Conservation (phyloP, 345 rosid species). For the Sapria himalayana region DNA sequence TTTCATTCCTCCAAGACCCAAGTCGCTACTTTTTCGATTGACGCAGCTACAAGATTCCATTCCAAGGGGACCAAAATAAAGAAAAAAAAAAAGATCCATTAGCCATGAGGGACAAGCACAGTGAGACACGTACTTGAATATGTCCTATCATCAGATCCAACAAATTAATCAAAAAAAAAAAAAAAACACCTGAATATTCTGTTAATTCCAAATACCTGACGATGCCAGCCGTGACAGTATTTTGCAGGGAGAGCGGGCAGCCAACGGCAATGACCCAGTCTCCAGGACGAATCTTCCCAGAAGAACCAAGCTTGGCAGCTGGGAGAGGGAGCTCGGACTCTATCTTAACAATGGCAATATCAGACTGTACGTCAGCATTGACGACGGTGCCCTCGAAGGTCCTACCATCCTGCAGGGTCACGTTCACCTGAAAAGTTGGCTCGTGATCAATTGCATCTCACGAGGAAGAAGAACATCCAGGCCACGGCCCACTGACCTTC, state of each 20-base stretch:
- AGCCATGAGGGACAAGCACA: background rate
- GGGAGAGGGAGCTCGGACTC: constrained; percentile 63
- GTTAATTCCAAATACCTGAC: constrained; percentile 30
- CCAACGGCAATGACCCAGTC: constrained; percentile 91
- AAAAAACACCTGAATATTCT: background rate
- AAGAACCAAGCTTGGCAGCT: constrained; percentile 62
- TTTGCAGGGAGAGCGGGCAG: constrained; percentile 90
- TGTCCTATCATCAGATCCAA: too few relatives aligned
- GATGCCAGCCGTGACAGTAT: constrained; percentile 83
- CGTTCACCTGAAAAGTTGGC: constrained; percentile 38
- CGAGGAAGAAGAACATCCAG: background rate
- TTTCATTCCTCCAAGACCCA: constrained; percentile 67
- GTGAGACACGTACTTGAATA: too few relatives aligned
- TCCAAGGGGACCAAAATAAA: constrained; percentile 6
- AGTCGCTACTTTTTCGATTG: constrained; percentile 91
- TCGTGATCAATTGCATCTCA: background rate
- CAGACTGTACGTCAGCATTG: constrained; percentile 74
- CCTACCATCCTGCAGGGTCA: constrained; percentile 90
- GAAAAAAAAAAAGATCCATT: constrained; percentile 3
- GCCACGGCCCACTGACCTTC: constrained; percentile 22
- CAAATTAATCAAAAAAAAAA: background rate
- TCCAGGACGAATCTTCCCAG: constrained; percentile 78
- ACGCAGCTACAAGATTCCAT: constrained; percentile 63
- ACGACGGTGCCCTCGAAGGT: constrained; percentile 62
- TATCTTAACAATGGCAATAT: constrained; percentile 82